These are phyloP conservation scores for Grosmannia penicillata DNA, from an alignment of 2,329 filamentous ascomycete species.

Conservation along the genomic window DNA sequence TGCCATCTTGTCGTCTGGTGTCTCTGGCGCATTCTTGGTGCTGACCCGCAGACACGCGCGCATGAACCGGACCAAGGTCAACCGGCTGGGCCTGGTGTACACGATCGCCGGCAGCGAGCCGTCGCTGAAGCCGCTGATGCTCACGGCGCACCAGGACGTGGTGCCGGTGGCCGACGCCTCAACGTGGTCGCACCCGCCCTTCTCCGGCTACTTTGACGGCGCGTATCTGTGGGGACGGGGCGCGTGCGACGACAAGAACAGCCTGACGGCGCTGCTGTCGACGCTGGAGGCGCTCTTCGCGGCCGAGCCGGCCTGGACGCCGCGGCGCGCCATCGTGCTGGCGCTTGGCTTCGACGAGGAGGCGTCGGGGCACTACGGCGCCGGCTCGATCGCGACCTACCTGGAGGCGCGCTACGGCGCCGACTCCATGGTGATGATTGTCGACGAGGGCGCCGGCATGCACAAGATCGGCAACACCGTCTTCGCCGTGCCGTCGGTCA, in stretches of 20 bases:
- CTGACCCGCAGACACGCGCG: background rate
- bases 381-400: conserved; percentile 25
- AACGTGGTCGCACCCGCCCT: conserved; percentile 45
- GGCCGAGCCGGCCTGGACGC: conserved; percentile 28
- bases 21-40: too few relatives aligned
- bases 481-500: conserved; percentile 41
- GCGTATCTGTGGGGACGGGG: conserved; percentile 46
- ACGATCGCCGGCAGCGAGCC: conserved; percentile 38
- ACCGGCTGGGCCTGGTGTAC: conserved; percentile 42
- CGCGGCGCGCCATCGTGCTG: conserved; percentile 38
- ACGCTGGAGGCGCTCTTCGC: conserved; percentile 40
- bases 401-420: conserved; percentile 35
- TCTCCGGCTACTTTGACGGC: conserved; percentile 39
- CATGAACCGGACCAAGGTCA: conserved; percentile 36
- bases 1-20: too few relatives aligned
- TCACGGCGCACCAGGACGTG: conserved; percentile 51
- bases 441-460: conserved; percentile 49
- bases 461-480: too few relatives aligned
- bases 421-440: conserved; percentile 34
- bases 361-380: conserved; percentile 34
- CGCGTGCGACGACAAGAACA: conserved; percentile 44
- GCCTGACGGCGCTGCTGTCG: conserved; percentile 39
- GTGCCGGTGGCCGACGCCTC: conserved; percentile 39
- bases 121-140: conserved; percentile 35
- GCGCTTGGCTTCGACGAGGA: conserved; percentile 52